Evolutionary conservation across 257 asterid genomes (phyloP), one percentile per base, ranked within the genome.

Genomic region (Solanum ossicruentum): DNA sequence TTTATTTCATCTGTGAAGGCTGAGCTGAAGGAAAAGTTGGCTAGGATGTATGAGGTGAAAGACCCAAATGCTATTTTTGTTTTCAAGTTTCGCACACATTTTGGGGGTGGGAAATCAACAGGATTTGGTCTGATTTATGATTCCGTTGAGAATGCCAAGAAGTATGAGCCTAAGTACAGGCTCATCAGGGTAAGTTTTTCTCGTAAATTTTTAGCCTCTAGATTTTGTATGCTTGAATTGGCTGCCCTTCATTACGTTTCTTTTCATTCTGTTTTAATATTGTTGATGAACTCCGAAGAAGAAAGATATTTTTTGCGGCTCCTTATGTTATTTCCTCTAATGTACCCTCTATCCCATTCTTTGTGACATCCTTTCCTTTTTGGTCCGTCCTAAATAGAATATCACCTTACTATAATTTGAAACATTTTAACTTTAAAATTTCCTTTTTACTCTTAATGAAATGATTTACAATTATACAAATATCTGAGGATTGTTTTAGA

Each of bases 51-150:
- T 47, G 86, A 84, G 13, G 86, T 84, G 69, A 84, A 84, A 39
- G 86, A 84, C 83, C 12, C 56, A 2, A 84, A 84, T 84, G 81
- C 86, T 56, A 84, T 84, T 41, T 84, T 84, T 84, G 83, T 84
- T 72, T 85, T 85, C 70, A 85, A 85, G 84, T 85, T 85, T 41
- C 84, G 84, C 18, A 85, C 87, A 17, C 87, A 79, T 51, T 85
- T 85, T 79, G 87, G 84, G 23, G 87, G 84, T 43, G 86, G 86
- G 41, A 84, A 84, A 75, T 84, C 86, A 75, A 84, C 86, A n/a
- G 86, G 86, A 72, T 85, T 85, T 63, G 87, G 84, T 79, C 51
- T 85, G 84, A 77, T 85, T 63, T 84, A 84, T 55, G 86, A 84
- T 28, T 69, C 71, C 5, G 87, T 85, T 78, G 87, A 85, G 70